Evolutionary conservation across 768 basidiomycete genomes (phyloP), one percentile per base, ranked within the genome.

Genomic region (Leccinum ochraceum): DNA sequence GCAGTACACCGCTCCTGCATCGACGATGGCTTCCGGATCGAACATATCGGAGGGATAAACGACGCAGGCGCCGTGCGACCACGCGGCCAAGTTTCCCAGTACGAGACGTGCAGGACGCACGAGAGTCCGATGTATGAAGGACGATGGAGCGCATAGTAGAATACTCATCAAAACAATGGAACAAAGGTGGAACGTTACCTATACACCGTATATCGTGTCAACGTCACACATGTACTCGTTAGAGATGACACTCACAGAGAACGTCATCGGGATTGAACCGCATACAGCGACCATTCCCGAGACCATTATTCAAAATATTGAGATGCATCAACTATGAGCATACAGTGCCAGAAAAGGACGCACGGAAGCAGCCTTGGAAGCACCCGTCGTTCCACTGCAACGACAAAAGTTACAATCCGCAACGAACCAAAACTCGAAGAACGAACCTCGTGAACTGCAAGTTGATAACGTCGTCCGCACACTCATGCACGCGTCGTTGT

Each of bases 151-250:
- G 28, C 44, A 57, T n/a, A 36, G 24, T 32, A 32, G 24, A 37
- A 28, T 36, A 90, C 90, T 88, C 76, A 90, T 92, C 92, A 83
- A 93, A 93, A 69, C 92, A 94, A 71, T 94, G 92, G 71, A 93
- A 94, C 2, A 93, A 74, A 1, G 92, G 92, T 3, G 92, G 92
- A 1, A 86, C 86, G 63, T 94, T 93, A 80, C 89, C 89, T 92
- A 52, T 20, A 51, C 17, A 44, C 44, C 48, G 14, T 3, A 39
- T 56, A 14, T 69, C 56, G 46, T 14, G 46, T 63, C 44, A 61
- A 39, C 6, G 11, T 52, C 24, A 11, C 8, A 30, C 7, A 24
- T 28, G 22, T 13, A 22, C 20, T 13, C 9, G n/a, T 10, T 5
- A 46, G 13, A 26, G 17, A 49, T 16, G 20, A 17, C 53, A 74